phyloP scores from a whole-genome alignment of 2,329 filamentous ascomycete genomes.

The Aspergillus puulaauensis region DNA sequence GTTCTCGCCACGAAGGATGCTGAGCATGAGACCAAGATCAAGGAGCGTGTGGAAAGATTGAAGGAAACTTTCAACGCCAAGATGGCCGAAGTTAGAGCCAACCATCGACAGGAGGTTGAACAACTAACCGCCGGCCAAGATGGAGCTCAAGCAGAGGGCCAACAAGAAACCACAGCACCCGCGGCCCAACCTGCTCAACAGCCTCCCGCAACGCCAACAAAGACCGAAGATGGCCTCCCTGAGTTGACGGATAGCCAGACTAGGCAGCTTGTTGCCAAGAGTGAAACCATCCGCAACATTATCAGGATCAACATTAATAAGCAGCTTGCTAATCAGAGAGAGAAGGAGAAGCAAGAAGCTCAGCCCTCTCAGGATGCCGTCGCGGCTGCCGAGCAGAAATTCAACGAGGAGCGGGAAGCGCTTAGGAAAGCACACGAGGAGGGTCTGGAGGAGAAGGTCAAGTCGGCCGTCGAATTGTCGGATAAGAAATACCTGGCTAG shows the following conservation, averaged over 20 bases:
- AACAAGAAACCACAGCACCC: conserved; percentile 23
- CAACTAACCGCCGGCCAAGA: conserved; percentile 45
- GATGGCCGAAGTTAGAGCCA: conserved; percentile 55
- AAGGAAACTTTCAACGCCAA: conserved; percentile 71
- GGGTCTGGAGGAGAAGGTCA: conserved; percentile 59
- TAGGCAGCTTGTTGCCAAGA: conserved; percentile 50
- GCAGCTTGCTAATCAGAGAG: conserved; percentile 40
- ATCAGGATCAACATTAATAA: conserved; percentile 59
- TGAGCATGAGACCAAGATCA: conserved; percentile 50
- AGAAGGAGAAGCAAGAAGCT: conserved; percentile 42
- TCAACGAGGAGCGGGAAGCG: conserved; percentile 40
- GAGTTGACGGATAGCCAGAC: conserved; percentile 51
- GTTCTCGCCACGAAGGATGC: conserved; percentile 48
- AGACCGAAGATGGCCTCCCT: conserved; percentile 36
- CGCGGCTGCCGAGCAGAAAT: conserved; percentile 39
- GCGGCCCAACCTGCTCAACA: conserved; percentile 20
- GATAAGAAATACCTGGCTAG: conserved; percentile 73
- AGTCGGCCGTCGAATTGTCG: conserved; percentile 64
- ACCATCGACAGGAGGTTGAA: conserved; percentile 52
- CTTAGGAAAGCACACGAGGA: conserved; percentile 52
- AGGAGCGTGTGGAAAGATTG: conserved; percentile 55
- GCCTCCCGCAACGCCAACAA: conserved; percentile 29
- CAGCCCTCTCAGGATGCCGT: conserved; percentile 37
- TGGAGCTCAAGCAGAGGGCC: not conserved
- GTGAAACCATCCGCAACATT: conserved; percentile 50